Evolutionary conservation across 306 rosid species (phyloP).

Genomic region (Senna tora): DNA sequence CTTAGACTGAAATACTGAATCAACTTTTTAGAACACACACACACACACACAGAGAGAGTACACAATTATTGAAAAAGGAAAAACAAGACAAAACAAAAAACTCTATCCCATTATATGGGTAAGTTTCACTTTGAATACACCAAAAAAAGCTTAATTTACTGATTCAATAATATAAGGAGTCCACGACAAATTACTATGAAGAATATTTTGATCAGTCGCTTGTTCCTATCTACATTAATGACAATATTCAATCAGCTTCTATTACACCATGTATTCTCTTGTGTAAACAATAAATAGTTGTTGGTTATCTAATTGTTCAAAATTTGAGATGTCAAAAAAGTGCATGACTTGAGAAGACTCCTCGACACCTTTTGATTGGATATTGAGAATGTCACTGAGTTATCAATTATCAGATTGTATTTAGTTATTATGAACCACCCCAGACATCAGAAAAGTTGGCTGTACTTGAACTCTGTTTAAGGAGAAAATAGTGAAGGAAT

Average conservation of each 20-base stretch:
- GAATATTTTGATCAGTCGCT: background rate
- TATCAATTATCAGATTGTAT: background rate
- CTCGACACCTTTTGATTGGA: background rate
- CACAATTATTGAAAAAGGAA: no score
- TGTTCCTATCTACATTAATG: constrained; percentile 3
- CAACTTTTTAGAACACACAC: background rate
- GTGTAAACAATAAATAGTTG: background rate
- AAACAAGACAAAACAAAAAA: background rate
- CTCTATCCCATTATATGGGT: background rate
- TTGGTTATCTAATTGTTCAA: background rate
- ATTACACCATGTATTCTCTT: background rate
- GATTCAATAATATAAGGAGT: background rate
- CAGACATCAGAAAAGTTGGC: constrained; percentile 1
- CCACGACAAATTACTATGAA: background rate
- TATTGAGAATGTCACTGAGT: background rate
- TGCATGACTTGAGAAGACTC: background rate
- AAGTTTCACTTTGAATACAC: background rate
- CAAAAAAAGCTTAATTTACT: background rate
- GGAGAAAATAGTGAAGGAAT: constrained; percentile 16
- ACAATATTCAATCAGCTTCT: background rate
- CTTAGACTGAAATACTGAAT: background rate
- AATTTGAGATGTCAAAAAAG: background rate
- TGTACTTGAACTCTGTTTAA: constrained; percentile 6
- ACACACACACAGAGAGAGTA: background rate
- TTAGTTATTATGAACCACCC: background rate